Conservation (phyloP, 2,329 filamentous ascomycete species). For the Chrysoporthe puriensis region DNA sequence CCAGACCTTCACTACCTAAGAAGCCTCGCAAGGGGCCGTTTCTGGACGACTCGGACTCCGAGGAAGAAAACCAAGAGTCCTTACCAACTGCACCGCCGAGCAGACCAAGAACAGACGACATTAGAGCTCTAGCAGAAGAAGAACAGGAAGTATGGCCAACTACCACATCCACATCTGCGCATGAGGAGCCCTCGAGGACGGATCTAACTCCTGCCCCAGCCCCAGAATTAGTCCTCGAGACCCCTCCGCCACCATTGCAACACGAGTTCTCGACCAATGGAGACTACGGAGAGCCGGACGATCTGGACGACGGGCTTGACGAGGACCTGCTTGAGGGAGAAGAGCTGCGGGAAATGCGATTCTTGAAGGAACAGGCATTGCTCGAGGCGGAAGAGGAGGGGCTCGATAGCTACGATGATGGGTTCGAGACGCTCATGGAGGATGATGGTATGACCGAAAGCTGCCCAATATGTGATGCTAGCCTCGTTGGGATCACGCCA, state of each 20-base stretch:
- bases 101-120: not conserved
- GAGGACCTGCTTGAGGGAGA: constrained; percentile 59
- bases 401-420: constrained; percentile 40
- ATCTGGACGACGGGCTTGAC: constrained; percentile 62
- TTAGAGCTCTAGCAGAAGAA: constrained; percentile 4
- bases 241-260: constrained; percentile 12
- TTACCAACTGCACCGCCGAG: not conserved
- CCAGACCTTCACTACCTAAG: constrained; percentile 30
- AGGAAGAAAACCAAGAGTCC: constrained; percentile 41
- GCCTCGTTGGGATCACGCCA: constrained; percentile 60
- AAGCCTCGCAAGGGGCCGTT: constrained; percentile 61
- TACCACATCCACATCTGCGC: constrained; percentile 13
- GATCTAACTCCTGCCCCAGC: constrained; percentile 26
- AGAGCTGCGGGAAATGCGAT: constrained; percentile 67
- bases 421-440: constrained; percentile 37
- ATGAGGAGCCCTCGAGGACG: constrained; percentile 25
- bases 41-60: constrained; percentile 69
- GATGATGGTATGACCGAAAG: constrained; percentile 42
- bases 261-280: constrained; percentile 32
- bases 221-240: constrained; percentile 12
- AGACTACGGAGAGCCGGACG: constrained; percentile 41
- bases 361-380: constrained; percentile 75
- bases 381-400: constrained; percentile 61
- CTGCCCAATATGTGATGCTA: constrained; percentile 80
- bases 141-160: constrained; percentile 26